phyloP scores from a whole-genome alignment of 2,329 filamentous ascomycete species.

The Fusarium transvaalense region DNA sequence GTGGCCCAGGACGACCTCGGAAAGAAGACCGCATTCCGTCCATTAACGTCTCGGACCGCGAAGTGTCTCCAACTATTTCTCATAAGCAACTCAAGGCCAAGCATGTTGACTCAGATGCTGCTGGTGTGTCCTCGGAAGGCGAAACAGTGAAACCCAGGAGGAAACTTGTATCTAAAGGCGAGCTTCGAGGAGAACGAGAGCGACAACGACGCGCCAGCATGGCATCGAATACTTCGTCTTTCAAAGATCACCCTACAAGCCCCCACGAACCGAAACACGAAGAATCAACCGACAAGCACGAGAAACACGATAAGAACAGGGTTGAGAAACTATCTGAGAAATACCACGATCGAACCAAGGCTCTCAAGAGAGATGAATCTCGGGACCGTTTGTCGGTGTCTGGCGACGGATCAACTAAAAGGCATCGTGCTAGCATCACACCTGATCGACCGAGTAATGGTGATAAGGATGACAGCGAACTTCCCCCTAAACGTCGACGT shows the following conservation, averaged over 20 bases:
- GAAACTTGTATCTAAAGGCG: conserved; percentile 73
- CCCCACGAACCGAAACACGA: conserved; percentile 64
- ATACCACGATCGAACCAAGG: conserved; percentile 70
- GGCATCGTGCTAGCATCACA: conserved; percentile 70
- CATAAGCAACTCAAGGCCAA: conserved; percentile 65
- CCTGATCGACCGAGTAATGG: conserved; percentile 65
- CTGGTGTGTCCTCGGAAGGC: conserved; percentile 66
- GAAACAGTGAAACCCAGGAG: conserved; percentile 70
- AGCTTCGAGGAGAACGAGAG: conserved; percentile 70
- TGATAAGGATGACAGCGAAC: conserved; percentile 67
- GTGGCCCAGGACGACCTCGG: conserved; percentile 65
- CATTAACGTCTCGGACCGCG: conserved; percentile 64
- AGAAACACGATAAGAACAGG: conserved; percentile 58
- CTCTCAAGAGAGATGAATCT: conserved; percentile 71
- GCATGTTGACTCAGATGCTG: conserved; percentile 66
- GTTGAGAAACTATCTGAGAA: conserved; percentile 61
- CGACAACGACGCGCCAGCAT: conserved; percentile 70
- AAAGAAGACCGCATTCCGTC: conserved; percentile 66
- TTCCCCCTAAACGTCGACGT: conserved; percentile 67
- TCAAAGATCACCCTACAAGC: conserved; percentile 65
- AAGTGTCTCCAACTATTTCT: conserved; percentile 62
- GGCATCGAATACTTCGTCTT: conserved; percentile 66
- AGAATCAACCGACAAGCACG: conserved; percentile 61
- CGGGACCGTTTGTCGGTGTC: conserved; percentile 65
- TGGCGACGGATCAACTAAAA: conserved; percentile 67